phyloP scores from a whole-genome alignment of 2,329 filamentous ascomycete species.

The Pseudocercospora pini-densiflorae region DNA sequence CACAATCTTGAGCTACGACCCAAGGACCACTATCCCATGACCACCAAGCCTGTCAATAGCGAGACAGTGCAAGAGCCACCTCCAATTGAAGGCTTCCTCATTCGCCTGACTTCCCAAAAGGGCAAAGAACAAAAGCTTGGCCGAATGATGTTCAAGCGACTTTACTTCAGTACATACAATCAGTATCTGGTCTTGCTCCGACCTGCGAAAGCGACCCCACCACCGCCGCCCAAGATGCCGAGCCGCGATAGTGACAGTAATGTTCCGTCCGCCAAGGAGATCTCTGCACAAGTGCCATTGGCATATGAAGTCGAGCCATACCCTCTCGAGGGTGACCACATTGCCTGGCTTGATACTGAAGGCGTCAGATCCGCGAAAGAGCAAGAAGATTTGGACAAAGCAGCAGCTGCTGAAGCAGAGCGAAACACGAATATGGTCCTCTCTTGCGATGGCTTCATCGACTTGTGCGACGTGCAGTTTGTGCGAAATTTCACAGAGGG shows the following conservation, averaged over 20 bases:
- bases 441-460: conserved; percentile 67
- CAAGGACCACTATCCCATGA: conserved; percentile 67
- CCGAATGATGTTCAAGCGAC: conserved; percentile 65
- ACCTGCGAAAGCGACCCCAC: conserved; percentile 60
- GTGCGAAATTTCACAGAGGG: conserved; percentile 61
- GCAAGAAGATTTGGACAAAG: conserved; percentile 58
- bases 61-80: conserved; percentile 61
- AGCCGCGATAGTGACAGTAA: conserved; percentile 45
- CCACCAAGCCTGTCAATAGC: conserved; percentile 46
- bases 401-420: conserved; percentile 63
- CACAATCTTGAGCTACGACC: conserved; percentile 70
- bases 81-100: conserved; percentile 68
- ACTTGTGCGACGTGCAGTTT: conserved; percentile 61
- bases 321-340: conserved; percentile 55
- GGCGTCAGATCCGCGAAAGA: conserved; percentile 41
- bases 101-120: conserved; percentile 67
- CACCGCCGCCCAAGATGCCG: conserved; percentile 61
- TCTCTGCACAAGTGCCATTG: conserved; percentile 62
- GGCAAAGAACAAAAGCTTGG: conserved; percentile 63
- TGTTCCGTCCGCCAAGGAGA: conserved; percentile 59
- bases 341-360: conserved; percentile 60
- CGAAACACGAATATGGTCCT: conserved; percentile 63
- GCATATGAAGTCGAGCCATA: conserved; percentile 67
- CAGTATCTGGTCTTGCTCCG: conserved; percentile 66
- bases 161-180: conserved; percentile 69